Conservation (phyloP, 2,329 filamentous ascomycete species). For the Cercospora zeae-maydis region DNA sequence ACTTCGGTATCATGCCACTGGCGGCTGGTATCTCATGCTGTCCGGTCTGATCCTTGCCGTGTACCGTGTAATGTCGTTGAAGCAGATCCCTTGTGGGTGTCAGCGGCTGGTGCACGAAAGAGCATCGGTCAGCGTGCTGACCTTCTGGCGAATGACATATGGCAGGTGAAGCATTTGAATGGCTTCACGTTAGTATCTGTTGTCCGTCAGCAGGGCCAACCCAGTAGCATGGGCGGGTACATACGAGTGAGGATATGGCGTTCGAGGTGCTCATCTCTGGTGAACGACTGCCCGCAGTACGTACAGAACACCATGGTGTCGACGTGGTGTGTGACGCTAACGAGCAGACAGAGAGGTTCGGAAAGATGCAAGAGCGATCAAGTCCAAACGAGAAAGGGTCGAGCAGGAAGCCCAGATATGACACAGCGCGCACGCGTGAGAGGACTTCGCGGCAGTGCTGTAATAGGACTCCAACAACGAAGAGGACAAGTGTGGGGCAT, state of each 20-base stretch:
- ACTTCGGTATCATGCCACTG: conserved; percentile 51
- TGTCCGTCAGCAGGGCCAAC: conserved; percentile 7
- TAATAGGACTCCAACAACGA: conserved; percentile 6
- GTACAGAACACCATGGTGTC: conserved; percentile 51
- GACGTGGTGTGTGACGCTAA: neutral
- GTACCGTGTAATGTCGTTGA: conserved; percentile 52
- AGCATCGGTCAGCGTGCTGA: conserved; percentile 33
- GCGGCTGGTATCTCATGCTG: conserved; percentile 49
- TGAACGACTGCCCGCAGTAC: conserved; percentile 53
- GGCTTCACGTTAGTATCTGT: conserved; percentile 54
- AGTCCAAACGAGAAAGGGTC: conserved; percentile 9
- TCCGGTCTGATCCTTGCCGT: conserved; percentile 48
- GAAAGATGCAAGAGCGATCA: conserved; percentile 21
- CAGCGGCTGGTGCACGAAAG: neutral
- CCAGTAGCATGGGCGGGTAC: conserved; percentile 22
- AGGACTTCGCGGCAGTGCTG: conserved; percentile 17
- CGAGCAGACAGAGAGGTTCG: conserved; percentile 14
- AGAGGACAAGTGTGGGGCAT: conserved; percentile 8
- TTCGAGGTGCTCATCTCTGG: conserved; percentile 52
- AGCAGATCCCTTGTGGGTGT: conserved; percentile 44
- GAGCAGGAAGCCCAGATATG: conserved; percentile 19
- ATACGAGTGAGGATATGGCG: conserved; percentile 52
- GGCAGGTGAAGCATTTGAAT: conserved; percentile 54
- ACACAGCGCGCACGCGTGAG: conserved; percentile 15
- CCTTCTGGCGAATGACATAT: conserved; percentile 54